Conservation (phyloP, 2,329 filamentous ascomycete genomes). For the Eurotiales sp. region DNA sequence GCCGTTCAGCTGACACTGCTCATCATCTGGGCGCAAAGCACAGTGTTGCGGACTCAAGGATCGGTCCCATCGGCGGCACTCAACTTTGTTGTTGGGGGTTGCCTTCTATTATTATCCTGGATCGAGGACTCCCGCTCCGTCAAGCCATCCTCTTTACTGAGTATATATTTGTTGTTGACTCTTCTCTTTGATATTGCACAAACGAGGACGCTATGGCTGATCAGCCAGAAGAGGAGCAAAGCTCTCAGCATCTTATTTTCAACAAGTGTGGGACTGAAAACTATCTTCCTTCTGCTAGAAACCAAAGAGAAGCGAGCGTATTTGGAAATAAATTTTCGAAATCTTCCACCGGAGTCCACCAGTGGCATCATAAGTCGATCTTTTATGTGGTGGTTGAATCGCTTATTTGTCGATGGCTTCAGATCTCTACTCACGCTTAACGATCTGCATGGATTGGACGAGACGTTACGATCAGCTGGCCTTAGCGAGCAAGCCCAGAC, state of each 20-base stretch:
- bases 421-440: constrained; percentile 8
- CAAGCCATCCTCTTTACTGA: constrained; percentile 5
- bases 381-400: constrained; percentile 14
- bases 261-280: not conserved
- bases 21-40: constrained; percentile 4
- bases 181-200: constrained; percentile 8
- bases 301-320: constrained; percentile 4
- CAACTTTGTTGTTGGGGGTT: constrained; percentile 6
- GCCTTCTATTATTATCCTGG: constrained; percentile 11
- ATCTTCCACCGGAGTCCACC: constrained; percentile 7
- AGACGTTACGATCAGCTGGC: not conserved
- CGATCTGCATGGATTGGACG: constrained; percentile 7
- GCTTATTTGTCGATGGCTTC: constrained; percentile 2
- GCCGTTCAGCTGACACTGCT: constrained; percentile 15
- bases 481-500: not conserved
- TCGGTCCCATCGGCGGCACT: constrained; percentile 10
- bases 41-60: not conserved
- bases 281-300: constrained; percentile 1
- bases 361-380: constrained; percentile 11
- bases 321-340: not conserved
- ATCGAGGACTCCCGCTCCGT: constrained; percentile 9
- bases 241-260: constrained; percentile 1
- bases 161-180: constrained; percentile 3
- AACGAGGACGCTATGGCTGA: constrained; percentile 11
- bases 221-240: not conserved